phyloP scores from a whole-genome alignment of 495 filamentous ascomycete genomes.

The Daldinia bambusicola region DNA sequence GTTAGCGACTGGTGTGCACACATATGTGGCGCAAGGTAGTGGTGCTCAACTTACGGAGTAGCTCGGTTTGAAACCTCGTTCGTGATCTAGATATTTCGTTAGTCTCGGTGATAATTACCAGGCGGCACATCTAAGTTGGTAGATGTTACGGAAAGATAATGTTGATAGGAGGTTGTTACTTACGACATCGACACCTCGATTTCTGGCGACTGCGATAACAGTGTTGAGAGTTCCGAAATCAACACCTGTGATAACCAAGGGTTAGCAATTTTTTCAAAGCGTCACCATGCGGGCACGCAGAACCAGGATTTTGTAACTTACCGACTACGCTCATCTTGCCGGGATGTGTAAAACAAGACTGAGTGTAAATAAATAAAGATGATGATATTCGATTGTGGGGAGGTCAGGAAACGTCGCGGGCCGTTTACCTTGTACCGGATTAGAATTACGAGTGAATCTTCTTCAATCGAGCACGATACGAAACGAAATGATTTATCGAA shows the following conservation, averaged over 20 bases:
- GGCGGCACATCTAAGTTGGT: conserved; percentile 9
- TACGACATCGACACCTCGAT: conserved; percentile 99
- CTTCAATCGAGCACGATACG: conserved; percentile 13
- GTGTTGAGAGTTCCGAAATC: conserved; percentile 98
- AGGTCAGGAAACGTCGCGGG: conserved; percentile 37
- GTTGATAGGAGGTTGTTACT: conserved; percentile 56
- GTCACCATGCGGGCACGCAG: neutral
- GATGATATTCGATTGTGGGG: conserved; percentile 40
- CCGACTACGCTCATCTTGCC: conserved; percentile 61
- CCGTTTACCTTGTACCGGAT: conserved; percentile 33
- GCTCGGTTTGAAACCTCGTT: conserved; percentile 99
- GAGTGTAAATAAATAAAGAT: conserved; percentile 38
- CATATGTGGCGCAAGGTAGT: conserved; percentile 7
- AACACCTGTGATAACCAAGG: conserved; percentile 64
- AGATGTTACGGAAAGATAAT: neutral
- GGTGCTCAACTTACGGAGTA: conserved; percentile 83
- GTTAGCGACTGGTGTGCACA: conserved; percentile 22
- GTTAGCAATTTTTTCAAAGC: conserved; percentile 20
- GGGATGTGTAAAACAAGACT: conserved; percentile 29
- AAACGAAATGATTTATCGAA: conserved; percentile 19
- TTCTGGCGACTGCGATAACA: conserved; percentile 95
- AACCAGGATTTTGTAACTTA: conserved; percentile 29
- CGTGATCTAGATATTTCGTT: conserved; percentile 73
- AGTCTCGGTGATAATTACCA: conserved; percentile 14
- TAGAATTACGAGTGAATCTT: conserved; percentile 23